Base-by-base conservation (phyloP, 2,329 filamentous ascomycete genomes). In the Neonectria coccinea region DNA sequence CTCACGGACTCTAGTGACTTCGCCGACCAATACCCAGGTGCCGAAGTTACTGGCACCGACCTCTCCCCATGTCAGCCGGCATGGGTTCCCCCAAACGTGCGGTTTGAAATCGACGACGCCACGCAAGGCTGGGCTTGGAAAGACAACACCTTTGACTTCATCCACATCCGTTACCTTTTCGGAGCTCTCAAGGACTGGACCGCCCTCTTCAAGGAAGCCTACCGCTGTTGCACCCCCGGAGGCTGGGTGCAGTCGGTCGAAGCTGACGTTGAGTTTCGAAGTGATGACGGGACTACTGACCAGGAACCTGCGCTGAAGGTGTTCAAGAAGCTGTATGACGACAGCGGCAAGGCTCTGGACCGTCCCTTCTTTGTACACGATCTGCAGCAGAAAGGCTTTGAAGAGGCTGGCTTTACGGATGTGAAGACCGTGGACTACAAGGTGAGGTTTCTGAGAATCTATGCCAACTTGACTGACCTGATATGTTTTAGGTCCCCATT, bases 61-160 rank as follows among this genome's bases (percentile, higher is more conserved):
- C 57, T 71, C 1, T 71, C 69, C 5, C 68, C 68, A 5, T 64
- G 61, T 4, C 69, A 71, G 2, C 69, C 69, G 0, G n/a, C 59
- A 44, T 71, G 66, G 64, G 59, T 69, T n/a, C 69, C 68, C 2
- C 68, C 69, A 1, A 71, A 71, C 4, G 66, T 71, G 10, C 62
- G 56, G 1, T 71, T 71, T 31, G 64, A 69, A 9, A 59, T 71
- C 29, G 69, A 71, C 5, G 69, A 71, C 14, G 69, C 68, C 8
- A 68, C 54, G 0, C 52, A 18, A 16, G 12, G 10, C 27, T 69
- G 69, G 69, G 69, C 69, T 4, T 69, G 68, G 67, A 48, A 58
- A 2, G 11, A 47, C 1, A 29, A 55, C 27, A 25, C 47, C 22
- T 71, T 71, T 11, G 64, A 68, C 31, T 67, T 71, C 1, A 29